These are phyloP conservation scores for Clitopilus hobsonii DNA, from an alignment of 768 basidiomycete genomes.

Conservation along the genomic window DNA sequence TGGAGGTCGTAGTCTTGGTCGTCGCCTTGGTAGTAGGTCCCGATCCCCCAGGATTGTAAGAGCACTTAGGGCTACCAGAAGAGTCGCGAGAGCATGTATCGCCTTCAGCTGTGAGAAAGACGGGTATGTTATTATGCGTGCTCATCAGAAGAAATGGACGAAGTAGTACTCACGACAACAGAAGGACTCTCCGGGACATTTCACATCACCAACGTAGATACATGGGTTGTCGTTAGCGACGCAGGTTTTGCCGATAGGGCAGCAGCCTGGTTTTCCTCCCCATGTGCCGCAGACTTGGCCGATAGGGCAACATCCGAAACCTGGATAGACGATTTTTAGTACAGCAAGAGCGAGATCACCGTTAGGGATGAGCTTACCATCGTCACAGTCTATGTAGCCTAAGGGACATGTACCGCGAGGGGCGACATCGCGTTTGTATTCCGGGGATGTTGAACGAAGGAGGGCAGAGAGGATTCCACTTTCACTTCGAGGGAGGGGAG, in stretches of 20 bases:
- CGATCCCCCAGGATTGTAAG: neutral
- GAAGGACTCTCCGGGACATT: slow-evolving; percentile 13
- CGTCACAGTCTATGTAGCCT: slow-evolving; percentile 6
- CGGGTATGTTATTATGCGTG: neutral
- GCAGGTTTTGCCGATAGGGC: slow-evolving; percentile 14
- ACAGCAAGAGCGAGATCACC: neutral
- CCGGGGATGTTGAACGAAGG: slow-evolving; percentile 3
- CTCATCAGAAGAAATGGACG: neutral
- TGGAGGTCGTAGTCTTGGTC: neutral
- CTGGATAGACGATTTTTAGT: neutral
- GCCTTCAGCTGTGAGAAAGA: neutral
- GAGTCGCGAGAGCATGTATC: slow-evolving; percentile 5
- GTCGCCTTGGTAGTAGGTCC: neutral
- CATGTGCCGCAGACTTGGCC: slow-evolving; percentile 17
- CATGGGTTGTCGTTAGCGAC: slow-evolving; percentile 11
- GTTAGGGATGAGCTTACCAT: slow-evolving; percentile 5
- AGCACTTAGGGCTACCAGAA: slow-evolving; percentile 3
- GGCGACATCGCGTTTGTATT: neutral
- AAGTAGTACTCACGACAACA: slow-evolving; percentile 15
- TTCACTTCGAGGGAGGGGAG: neutral
- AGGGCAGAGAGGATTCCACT: slow-evolving; percentile 4
- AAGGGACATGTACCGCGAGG: neutral
- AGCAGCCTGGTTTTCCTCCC: slow-evolving; percentile 17
- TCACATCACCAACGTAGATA: slow-evolving; percentile 8
- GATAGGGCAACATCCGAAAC: slow-evolving; percentile 12